Conservation (phyloP, 306 rosid species). For the Comarum palustre region DNA sequence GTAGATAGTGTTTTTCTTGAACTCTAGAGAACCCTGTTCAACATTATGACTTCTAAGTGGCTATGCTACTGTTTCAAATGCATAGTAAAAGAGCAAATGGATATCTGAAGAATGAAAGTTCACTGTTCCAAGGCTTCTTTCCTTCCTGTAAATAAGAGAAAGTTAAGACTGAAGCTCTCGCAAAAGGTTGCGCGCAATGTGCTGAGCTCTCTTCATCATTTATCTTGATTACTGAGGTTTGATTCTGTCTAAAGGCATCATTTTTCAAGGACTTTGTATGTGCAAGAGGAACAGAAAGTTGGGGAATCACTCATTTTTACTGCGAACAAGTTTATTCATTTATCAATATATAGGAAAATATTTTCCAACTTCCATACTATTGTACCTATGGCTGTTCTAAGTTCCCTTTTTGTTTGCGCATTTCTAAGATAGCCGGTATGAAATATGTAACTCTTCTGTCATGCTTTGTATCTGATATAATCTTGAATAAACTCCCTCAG, state of each 20-base stretch:
- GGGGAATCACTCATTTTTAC: neutral
- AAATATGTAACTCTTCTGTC: slow-evolving; percentile 31
- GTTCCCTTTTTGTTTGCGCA: neutral
- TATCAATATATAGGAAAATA: neutral
- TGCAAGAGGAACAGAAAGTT: neutral
- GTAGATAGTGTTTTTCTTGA: slow-evolving; percentile 64
- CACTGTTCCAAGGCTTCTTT: neutral
- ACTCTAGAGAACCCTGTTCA: slow-evolving; percentile 35
- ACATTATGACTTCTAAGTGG: neutral
- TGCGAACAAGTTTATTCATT: neutral
- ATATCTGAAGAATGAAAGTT: neutral
- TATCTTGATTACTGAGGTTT: neutral
- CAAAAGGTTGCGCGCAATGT: neutral
- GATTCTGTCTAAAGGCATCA: neutral
- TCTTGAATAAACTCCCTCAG: slow-evolving; percentile 70
- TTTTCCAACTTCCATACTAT: slow-evolving; percentile 1
- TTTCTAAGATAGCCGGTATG: neutral
- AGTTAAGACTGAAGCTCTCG: neutral
- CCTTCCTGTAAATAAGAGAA: neutral
- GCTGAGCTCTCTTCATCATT: neutral
- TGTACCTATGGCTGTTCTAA: slow-evolving; percentile 8
- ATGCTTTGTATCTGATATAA: slow-evolving; percentile 61
- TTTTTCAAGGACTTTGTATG: neutral
- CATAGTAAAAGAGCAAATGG: neutral
- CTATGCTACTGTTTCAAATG: neutral